Percentiles rank a stretch among this genome's conserved stretches.
These are phyloP conservation scores for Paracoccidioides brasiliensis DNA, from an alignment of 2,329 filamentous ascomycete genomes.

Conservation along the genomic window DNA sequence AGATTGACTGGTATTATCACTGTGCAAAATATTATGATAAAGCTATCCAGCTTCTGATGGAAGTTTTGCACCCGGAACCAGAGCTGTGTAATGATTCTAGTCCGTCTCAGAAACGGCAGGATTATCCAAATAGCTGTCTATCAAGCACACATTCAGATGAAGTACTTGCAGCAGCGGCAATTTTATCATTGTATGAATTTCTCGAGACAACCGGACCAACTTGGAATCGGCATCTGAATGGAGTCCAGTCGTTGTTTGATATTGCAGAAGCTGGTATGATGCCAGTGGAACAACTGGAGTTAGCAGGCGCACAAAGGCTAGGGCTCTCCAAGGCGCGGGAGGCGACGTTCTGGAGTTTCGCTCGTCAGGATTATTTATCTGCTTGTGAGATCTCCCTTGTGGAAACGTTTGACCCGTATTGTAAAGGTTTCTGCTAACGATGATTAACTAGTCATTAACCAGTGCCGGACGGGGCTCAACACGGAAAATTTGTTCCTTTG, in stretches of 20 bases:
- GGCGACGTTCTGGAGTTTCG: slow-evolving; percentile 56
- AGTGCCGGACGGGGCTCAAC: slow-evolving; percentile 47
- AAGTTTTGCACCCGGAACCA: slow-evolving; percentile 28
- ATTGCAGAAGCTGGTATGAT: slow-evolving; percentile 30
- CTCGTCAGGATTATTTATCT: slow-evolving; percentile 51
- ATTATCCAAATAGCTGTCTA: slow-evolving; percentile 32
- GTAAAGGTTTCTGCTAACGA: slow-evolving; percentile 5
- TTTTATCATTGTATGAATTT: slow-evolving; percentile 55
- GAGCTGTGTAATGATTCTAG: slow-evolving; percentile 27
- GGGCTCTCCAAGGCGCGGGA: slow-evolving; percentile 43
- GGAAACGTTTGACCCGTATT: neutral
- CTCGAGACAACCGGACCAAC: slow-evolving; percentile 51
- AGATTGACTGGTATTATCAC: slow-evolving; percentile 47
- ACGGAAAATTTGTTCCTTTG: slow-evolving; percentile 50
- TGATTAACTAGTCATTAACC: slow-evolving; percentile 40
- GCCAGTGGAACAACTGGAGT: slow-evolving; percentile 27
- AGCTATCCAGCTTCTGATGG: slow-evolving; percentile 45
- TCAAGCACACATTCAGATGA: slow-evolving; percentile 40
- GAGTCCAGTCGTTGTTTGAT: slow-evolving; percentile 49
- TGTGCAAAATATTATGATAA: slow-evolving; percentile 51
- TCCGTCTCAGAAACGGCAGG: slow-evolving; percentile 31
- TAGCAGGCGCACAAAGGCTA: slow-evolving; percentile 28
- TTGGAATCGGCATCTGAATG: slow-evolving; percentile 52
- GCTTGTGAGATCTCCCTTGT: slow-evolving; percentile 35
- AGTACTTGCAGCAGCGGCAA: slow-evolving; percentile 51